Evolutionary conservation across 1,284 basidiomycete species (phyloP).

Genomic region (Apiotrichum montevideense): DNA sequence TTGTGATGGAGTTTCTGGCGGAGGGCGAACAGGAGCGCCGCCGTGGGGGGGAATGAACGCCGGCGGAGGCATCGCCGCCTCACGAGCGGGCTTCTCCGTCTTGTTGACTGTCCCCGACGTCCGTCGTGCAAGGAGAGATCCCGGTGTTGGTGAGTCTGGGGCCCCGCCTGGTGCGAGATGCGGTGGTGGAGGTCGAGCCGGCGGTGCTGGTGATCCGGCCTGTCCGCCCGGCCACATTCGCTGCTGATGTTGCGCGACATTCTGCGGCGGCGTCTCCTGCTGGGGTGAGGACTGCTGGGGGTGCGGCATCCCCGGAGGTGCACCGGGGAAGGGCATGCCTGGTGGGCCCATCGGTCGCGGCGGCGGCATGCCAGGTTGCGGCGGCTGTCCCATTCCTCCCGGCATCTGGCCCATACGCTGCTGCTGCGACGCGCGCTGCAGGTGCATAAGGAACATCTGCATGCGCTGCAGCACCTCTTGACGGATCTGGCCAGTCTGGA

Average conservation of each 20-base stretch:
- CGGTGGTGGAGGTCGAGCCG: conserved; percentile 24
- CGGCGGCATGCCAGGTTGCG: conserved; percentile 5
- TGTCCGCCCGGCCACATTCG: conserved; percentile 5
- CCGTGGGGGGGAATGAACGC: conserved; percentile 28
- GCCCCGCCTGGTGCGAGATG: conserved; percentile 18
- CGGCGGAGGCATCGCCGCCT: conserved; percentile 33
- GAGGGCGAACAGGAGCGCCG: conserved; percentile 9
- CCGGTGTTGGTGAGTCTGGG: conserved; percentile 7
- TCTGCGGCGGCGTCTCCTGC: neutral
- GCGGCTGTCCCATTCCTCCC: neutral
- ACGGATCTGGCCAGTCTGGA: conserved; percentile 25
- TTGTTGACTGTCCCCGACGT: neutral
- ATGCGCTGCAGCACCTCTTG: conserved; percentile 34
- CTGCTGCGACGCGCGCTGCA: conserved; percentile 8
- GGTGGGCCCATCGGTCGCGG: conserved; percentile 8
- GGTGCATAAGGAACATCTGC: conserved; percentile 28
- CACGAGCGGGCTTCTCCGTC: conserved; percentile 7
- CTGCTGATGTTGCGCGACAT: conserved; percentile 5
- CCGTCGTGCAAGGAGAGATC: conserved; percentile 9
- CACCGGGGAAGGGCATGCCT: conserved; percentile 13
- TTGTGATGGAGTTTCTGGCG: conserved; percentile 30
- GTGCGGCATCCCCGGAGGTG: conserved; percentile 3
- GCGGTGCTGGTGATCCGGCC: conserved; percentile 4
- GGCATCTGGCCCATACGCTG: conserved; percentile 2
- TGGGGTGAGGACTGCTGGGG: conserved; percentile 9